Evolutionary conservation across 2,329 filamentous ascomycete species (phyloP), one percentile per base, ranked within the genome.

Genomic region (Aphanoascus verrucosus): DNA sequence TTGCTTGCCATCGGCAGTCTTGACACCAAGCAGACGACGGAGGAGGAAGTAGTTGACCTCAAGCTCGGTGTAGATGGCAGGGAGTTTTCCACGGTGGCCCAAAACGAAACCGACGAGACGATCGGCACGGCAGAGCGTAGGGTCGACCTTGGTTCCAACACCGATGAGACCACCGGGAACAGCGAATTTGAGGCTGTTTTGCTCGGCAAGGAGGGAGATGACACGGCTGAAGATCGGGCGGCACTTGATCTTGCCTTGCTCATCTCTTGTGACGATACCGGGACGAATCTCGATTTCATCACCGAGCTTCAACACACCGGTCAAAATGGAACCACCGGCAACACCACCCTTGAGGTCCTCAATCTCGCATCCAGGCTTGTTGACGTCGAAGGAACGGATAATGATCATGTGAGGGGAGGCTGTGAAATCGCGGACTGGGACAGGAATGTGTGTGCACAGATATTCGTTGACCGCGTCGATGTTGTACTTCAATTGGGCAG

Each of bases 11-110:
- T 98, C 93, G 58, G 91, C 89, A 45, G 93, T 95, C 76, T 94
- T 90, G 65, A 98, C 93, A 82, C 93, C 93, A 54, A 98, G 82
- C 58, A 98, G 79, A 64, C 93, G 82, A 64, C 91, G 86, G 59
- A 98, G 84, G 57, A 98, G 80, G 80, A 97, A 98, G 79, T 97
- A 98, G 81, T 97, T 97, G 73, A 96, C 90, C 75, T 98, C 93
- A 57, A 98, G 85, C 74, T 98, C 93, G 63, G 85, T 93, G 78
- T 97, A 98, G 71, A 98, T 97, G 68, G 93, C 88, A 48, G 93
- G 93, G 20, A 98, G 83, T 64, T 85, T 83, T 61, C 93, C 93
- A 74, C 90, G 90, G 64, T 96, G 85, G 69, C 93, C 93, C 56
- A 98, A 83, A 50, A 98, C 93, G 80, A 94, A 94, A 70, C 93